phyloP scores from a whole-genome alignment of 805 yeast genomes.

The Brettanomyces custersianus region DNA sequence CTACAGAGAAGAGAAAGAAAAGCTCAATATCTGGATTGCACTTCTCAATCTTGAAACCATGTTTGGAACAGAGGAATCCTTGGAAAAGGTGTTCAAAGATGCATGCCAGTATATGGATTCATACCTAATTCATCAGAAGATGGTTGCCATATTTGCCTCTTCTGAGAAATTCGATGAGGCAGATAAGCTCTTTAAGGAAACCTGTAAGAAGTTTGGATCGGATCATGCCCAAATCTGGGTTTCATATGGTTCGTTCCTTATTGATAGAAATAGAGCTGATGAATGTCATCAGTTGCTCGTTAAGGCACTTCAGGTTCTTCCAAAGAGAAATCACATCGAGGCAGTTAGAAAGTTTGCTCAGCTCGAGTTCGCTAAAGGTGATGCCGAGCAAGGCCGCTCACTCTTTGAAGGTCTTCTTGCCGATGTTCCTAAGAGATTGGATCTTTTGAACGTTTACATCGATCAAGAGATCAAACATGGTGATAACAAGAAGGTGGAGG shows the following conservation, averaged over 20 bases:
- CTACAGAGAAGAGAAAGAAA: slow-evolving; percentile 87
- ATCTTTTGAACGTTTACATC: slow-evolving; percentile 89
- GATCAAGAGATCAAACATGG: slow-evolving; percentile 81
- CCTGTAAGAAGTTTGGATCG: slow-evolving; percentile 73
- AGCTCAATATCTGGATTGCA: slow-evolving; percentile 94
- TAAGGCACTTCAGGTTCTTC: slow-evolving; percentile 60
- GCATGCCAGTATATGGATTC: slow-evolving; percentile 92
- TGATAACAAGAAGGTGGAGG: slow-evolving; percentile 61
- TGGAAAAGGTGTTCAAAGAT: slow-evolving; percentile 73
- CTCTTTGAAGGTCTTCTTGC: slow-evolving; percentile 86
- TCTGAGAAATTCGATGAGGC: slow-evolving; percentile 70
- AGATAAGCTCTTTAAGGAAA: slow-evolving; percentile 51
- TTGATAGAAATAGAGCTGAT: slow-evolving; percentile 47
- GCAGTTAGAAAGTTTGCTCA: slow-evolving; percentile 84
- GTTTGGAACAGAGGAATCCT: slow-evolving; percentile 78
- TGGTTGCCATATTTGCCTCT: slow-evolving; percentile 64
- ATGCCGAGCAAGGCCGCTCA: slow-evolving; percentile 89
- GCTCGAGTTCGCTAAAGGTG: slow-evolving; percentile 80
- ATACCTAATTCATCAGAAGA: slow-evolving; percentile 66
- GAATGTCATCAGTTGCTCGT: slow-evolving; percentile 69
- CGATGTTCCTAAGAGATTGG: slow-evolving; percentile 86
- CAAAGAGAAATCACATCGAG: slow-evolving; percentile 68
- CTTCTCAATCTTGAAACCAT: slow-evolving; percentile 86
- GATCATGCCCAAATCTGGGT: slow-evolving; percentile 70
- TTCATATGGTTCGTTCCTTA: slow-evolving; percentile 65